Evolutionary conservation across 768 basidiomycete genomes (phyloP), one percentile per base, ranked within the genome.

Genomic region (Lactarius deliciosus): DNA sequence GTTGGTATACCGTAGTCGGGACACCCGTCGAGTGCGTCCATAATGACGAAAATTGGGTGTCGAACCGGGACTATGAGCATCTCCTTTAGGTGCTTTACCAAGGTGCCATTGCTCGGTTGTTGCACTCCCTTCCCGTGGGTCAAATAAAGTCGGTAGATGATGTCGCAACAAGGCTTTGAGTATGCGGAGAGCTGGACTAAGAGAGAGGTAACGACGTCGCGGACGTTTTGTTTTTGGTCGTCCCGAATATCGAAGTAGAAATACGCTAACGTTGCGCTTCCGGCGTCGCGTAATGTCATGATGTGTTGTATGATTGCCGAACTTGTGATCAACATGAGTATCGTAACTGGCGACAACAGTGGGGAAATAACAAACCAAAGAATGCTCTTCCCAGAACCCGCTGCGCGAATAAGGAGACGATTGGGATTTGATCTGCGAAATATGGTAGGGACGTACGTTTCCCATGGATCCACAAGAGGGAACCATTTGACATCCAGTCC

Each of bases 371-470:
- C 50, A 5, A 53, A 53, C 50, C 50, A 53, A 53, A 53, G 50
- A 1, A 53, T 28, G 6, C 50, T 53, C 25, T 53, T 53, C 25
- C 50, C 50, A 0, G 50, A 53, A 0, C 50, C 50, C 0, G 50
- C 50, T 53, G 2, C 5, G 25, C 13, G 8, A 3, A 25, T 25
- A 13, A 6, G 13, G 50, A 53, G 50, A 22, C 5, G 1, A 13
- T 53, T 0, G 3, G 6, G 13, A 15, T 0, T 53, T 25, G 50
- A 3, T 13, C 2, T 0, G 5, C 22, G 0, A 3, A 25, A 25
- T 53, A 25, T 15, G 25, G 7, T 25, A 53, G 13, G 22, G 6
- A 16, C 50, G 22, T 28, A 53, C 50, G 50, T 53, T 53, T 53
- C 13, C 50, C 50, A 15, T 53, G 50, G 25, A 53, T 2, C 50